Evolutionary conservation across 2,329 filamentous ascomycete species (phyloP), one percentile per base, ranked within the genome.

Genomic region (Septoria linicola): DNA sequence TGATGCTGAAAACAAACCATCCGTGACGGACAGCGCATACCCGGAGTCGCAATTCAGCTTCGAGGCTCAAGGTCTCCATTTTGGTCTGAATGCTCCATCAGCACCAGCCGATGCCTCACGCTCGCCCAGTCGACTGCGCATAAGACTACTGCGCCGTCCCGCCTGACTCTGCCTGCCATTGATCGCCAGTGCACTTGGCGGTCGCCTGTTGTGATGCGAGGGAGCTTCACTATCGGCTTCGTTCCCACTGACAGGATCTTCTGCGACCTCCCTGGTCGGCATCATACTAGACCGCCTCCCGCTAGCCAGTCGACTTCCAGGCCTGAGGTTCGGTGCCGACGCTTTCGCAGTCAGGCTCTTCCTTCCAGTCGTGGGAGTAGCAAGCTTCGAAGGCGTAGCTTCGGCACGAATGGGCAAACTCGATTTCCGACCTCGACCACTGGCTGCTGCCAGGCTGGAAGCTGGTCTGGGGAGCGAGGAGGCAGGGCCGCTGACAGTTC

Each of bases 181-280:
- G 16, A 48, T 48, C 1, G 30, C 40, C 13, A 60, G 39, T 8
- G 54, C 52, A 41, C 55, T 61, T 3, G 57, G 55, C n/a, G 60
- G 48, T 25, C 59, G 41, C 17, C 35, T 17, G 30, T 46, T 54
- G 44, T 62, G 58, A 37, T 59, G 57, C 5, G 49, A 27, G 3
- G 59, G 61, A 17, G 56, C 54, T 31, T 65, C 62, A 16, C 53
- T 62, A 25, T 67, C 65, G 7, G 63, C 63, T 32, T 67, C 64
- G 32, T 67, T 63, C 2, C 61, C 63, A 17, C 44, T 47, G 34
- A 37, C 34, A n/a, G 34, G 23, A 17, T 47, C 44, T 45, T 61
- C 61, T 25, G 54, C 43, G 20, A 43, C 36, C 23, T 53, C 53
- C 19, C 48, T 52, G 1, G 55, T 41, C 11, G 57, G 57, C 20